Base-by-base conservation (phyloP, 345 rosid genomes). In the Citrus cavaleriei region DNA sequence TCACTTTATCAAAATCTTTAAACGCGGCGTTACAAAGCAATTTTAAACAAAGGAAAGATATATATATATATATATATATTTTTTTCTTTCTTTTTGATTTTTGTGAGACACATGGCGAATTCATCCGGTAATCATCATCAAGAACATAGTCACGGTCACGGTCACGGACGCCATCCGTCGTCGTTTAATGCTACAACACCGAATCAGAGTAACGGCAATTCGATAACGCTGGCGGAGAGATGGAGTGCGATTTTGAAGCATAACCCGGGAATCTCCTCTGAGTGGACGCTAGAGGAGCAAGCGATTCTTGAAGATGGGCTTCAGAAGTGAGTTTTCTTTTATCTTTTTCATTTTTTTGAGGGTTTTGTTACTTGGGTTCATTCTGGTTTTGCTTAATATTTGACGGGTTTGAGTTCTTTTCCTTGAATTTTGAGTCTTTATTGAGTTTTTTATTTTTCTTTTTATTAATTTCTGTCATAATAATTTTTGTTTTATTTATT, bases 241-340 rank as follows among this genome's bases (percentile, higher is more conserved):
- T 71, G 81, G 71, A 78, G 81, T 71, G 38, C 85, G 27, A 67
- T 70, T 49, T 68, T 89, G 88, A 84, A 80, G 86, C 93, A 91
- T 74, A 91, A 89, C 77, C 95, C 91, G 2, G 93, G 90, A 28
- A 86, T 91, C 76, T 87, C 93, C 54, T 37, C 77, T 54, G 90
- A 91, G 49, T 91, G 95, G 95, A 83, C 79, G 54, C 1, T 73
- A 7, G 88, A 89, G 19, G 95, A 91, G 81, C 93, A 89, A 77
- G 76, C 81, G 28, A 71, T 88, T 12, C 87, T 91, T 54, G 93
- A 91, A 66, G 88, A 85, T 5, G 88, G 85, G 28, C 76, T 89
- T 24, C 72, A 70, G 35, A 58, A 75, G 95, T 91, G 69, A 83
- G 95, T 84, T 9, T 63, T 8, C 12, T 38, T 58, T 71, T 38